A percentile compares a stretch with the other conserved stretches of the same genome.
These are phyloP conservation scores for Perkinsus chesapeaki DNA, from an alignment of 169 alveolate species.

Conservation along the genomic window DNA sequence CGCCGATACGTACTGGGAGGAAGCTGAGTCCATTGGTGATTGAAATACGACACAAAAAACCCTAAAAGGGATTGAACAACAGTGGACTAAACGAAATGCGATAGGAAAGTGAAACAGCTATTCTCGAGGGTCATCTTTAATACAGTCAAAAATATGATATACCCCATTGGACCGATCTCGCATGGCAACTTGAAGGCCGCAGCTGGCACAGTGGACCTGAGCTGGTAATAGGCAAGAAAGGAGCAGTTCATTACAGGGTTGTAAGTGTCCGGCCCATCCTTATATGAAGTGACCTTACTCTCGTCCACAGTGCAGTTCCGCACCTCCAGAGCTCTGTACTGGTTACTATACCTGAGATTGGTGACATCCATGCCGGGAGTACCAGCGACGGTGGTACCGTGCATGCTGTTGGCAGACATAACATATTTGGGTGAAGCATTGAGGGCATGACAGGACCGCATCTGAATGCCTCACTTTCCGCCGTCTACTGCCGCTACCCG, in stretches of 20 bases:
- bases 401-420: background rate
- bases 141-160: background rate
- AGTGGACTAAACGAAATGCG: background rate
- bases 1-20: background rate
- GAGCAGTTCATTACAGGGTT: background rate
- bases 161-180: background rate
- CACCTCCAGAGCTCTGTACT: background rate
- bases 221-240: background rate
- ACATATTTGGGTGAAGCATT: background rate
- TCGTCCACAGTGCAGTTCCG: background rate
- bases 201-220: background rate
- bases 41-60: background rate
- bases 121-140: background rate
- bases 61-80: background rate
- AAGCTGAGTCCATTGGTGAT: background rate
- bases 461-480: background rate
- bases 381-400: no score
- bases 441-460: background rate
- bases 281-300: background rate
- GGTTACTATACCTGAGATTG: background rate
- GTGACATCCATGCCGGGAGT: no score
- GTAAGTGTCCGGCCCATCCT: background rate
- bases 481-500: background rate
- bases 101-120: background rate
- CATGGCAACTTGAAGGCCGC: background rate